Evolutionary conservation across 2,329 filamentous ascomycete genomes (phyloP).

Genomic region (Xylariaceae sp.): DNA sequence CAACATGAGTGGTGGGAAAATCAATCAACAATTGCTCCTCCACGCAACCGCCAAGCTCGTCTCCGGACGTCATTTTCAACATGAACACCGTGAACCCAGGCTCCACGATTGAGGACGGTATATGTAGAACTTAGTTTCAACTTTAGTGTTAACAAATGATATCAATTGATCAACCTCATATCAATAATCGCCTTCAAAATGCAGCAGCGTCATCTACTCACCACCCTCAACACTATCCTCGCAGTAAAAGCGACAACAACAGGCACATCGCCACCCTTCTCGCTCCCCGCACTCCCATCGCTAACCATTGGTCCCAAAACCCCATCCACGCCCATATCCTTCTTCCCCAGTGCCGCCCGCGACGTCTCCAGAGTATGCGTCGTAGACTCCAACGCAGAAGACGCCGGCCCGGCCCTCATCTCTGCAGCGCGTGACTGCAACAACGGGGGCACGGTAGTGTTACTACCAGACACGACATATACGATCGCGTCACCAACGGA

Average conservation of each 20-base stretch:
- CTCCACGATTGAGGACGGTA: no score
- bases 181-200: no score
- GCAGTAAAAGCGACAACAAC: background rate
- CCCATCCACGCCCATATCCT: background rate
- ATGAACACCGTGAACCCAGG: background rate
- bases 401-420: conserved; percentile 24
- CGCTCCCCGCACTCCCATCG: conserved; percentile 9
- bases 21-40: conserved; percentile 15
- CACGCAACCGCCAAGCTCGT: conserved; percentile 17
- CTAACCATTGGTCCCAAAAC: conserved; percentile 14
- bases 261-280: no score
- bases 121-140: no score
- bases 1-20: conserved; percentile 26
- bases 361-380: conserved; percentile 20
- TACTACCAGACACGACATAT: conserved; percentile 60
- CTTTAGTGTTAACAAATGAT: no score
- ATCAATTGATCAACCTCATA: no score
- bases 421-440: conserved; percentile 46
- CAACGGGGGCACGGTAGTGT: conserved; percentile 64
- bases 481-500: conserved; percentile 68
- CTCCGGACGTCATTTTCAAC: background rate
- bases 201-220: background rate
- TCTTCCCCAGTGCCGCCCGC: conserved; percentile 15
- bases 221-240: background rate
- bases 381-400: conserved; percentile 14